phyloP scores from a whole-genome alignment of 2,329 filamentous ascomycete species.

The Escovopsis weberi region DNA sequence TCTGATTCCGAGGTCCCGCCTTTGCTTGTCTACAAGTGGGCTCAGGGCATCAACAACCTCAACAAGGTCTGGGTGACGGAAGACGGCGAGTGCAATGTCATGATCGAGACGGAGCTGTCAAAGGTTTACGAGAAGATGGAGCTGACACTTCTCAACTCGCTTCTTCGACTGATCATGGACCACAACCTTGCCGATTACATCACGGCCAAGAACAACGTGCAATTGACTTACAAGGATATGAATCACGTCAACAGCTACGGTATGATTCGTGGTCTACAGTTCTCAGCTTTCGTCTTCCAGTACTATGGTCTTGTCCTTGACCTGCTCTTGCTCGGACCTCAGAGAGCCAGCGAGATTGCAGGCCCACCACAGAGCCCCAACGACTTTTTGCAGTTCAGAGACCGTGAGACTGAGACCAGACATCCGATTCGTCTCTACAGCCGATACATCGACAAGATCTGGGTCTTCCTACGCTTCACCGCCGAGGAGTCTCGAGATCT shows the following conservation, averaged over 20 bases:
- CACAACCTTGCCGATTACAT: constrained; percentile 99
- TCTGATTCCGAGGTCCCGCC: constrained; percentile 96
- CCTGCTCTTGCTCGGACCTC: constrained; percentile 76
- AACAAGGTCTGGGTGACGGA: constrained; percentile 88
- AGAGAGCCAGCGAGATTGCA: constrained; percentile 95
- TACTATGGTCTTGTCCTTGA: constrained; percentile 96
- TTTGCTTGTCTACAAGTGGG: constrained; percentile 94
- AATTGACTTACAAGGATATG: constrained; percentile 99
- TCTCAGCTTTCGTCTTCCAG: constrained; percentile 97
- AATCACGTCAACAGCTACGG: constrained; percentile 98
- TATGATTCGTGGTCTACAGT: constrained; percentile 94
- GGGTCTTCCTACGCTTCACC: constrained; percentile 90
- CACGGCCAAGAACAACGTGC: constrained; percentile 97
- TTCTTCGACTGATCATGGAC: constrained; percentile 94
- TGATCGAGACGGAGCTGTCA: constrained; percentile 97
- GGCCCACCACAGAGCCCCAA: constrained; percentile 88
- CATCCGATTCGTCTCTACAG: constrained; percentile 98
- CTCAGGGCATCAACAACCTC: constrained; percentile 96
- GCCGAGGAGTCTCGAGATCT: constrained; percentile 91
- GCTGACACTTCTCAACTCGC: constrained; percentile 82
- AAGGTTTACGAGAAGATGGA: constrained; percentile 99
- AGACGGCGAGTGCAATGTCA: constrained; percentile 92
- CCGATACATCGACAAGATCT: constrained; percentile 94
- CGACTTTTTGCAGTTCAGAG: constrained; percentile 93
- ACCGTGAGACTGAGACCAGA: constrained; percentile 77